phyloP scores from a whole-genome alignment of 768 basidiomycete species.

The Pleurotus ostreatus region DNA sequence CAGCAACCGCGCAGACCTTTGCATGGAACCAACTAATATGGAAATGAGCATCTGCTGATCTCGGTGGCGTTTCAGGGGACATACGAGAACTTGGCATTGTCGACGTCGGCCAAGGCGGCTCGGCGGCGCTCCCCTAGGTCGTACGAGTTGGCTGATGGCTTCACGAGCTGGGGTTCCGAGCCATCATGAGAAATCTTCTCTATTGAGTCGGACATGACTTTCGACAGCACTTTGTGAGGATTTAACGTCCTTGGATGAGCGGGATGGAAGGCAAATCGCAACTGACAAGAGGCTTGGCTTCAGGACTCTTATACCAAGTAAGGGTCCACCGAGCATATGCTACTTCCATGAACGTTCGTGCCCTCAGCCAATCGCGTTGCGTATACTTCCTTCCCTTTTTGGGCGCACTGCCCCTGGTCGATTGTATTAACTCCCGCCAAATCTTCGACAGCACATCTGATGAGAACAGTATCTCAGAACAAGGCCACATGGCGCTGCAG shows the following conservation, averaged over 20 bases:
- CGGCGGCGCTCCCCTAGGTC: constrained; percentile 69
- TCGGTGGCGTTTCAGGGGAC: constrained; percentile 18
- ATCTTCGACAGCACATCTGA: no score
- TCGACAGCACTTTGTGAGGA: background rate
- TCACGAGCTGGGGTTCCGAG: constrained; percentile 24
- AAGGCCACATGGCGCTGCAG: no score
- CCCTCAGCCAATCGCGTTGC: constrained; percentile 22
- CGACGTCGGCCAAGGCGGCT: constrained; percentile 80
- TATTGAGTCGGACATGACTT: constrained; percentile 4
- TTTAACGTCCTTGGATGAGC: background rate
- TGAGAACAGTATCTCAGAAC: no score
- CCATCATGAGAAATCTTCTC: constrained; percentile 34
- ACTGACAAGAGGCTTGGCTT: background rate
- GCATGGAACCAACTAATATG: constrained; percentile 74
- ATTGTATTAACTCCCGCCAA: no score
- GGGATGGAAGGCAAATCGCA: background rate
- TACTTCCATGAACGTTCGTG: constrained; percentile 27
- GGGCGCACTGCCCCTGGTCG: no score
- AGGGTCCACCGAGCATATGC: background rate
- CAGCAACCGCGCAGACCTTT: constrained; percentile 65
- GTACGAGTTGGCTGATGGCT: constrained; percentile 30
- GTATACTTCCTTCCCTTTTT: background rate
- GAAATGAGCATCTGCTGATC: no score
- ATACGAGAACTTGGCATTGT: constrained; percentile 82
- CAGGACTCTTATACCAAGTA: background rate